Base-by-base conservation (phyloP, 495 filamentous ascomycete species). In the Penicillium turbatum region DNA sequence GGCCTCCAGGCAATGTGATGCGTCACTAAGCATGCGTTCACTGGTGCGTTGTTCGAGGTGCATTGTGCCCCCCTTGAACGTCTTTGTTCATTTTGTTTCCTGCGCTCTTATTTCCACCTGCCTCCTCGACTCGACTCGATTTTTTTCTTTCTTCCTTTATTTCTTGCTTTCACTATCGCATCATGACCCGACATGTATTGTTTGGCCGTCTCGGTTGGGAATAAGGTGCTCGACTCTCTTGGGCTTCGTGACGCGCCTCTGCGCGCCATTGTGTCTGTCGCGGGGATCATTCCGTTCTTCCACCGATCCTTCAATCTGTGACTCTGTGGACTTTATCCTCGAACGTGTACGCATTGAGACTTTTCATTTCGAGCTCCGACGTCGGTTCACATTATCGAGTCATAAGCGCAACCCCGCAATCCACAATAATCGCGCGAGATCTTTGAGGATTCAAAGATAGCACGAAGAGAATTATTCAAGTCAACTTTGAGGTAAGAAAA, bases 1-100 rank as follows among this genome's bases (percentile, higher is more conserved):
- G 58, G 55, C 60, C 63, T 30, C 34, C 55, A 53, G 60, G 48
- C 34, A 59, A 69, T 69, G 64, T 69, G 66, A 69, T 58, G 54
- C 59, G 59, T 69, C 66, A 39, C 15, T 27, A 49, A 17, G 24
- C 35, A 15, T 36, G 7, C 24, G 13, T 39, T 34, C 47, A 30
- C 34, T 29, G 24, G 2, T 39, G 35, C 21, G 47, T 39, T 49
- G 47, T 38, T 38, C 46, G 42, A 11, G 19, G 1, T 43, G 41
- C 24, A 43, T 50, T 37, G 2, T 34, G 30, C 11, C 32, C 50
- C 49, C 50, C 30, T 45, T 37, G 44, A 35, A 44, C 21, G n/a
- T 21, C 26, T 29, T 38, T 24, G 40, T 54, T 17, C 42, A 7
- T 26, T 24, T 12, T 11, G 6, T 27, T 10, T 27, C 16, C 24